phyloP scores from a whole-genome alignment of 1,284 basidiomycete species.

The Tylopilus sp. region DNA sequence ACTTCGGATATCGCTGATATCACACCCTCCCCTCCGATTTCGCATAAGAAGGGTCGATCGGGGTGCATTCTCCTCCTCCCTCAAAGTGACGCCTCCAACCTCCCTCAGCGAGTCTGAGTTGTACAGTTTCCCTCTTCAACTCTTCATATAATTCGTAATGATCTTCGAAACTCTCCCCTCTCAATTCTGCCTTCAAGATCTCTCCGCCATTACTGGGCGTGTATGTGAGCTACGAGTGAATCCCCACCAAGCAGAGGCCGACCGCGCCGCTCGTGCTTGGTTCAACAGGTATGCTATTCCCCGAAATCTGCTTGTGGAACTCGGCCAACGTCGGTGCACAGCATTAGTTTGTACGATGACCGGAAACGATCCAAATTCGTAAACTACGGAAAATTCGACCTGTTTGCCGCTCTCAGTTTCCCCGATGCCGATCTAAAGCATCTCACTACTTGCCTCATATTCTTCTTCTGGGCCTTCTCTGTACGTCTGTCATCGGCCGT shows the following conservation, averaged over 20 bases:
- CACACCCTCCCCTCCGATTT: slow-evolving; percentile 20
- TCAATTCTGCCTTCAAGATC: slow-evolving; percentile 33
- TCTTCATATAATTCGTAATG: slow-evolving; percentile 22
- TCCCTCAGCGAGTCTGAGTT: slow-evolving; percentile 29
- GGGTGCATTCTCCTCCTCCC: not conserved
- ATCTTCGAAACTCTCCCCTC: slow-evolving; percentile 28
- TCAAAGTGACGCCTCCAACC: slow-evolving; percentile 6
- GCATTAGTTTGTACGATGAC: slow-evolving; percentile 34
- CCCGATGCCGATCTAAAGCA: slow-evolving; percentile 44
- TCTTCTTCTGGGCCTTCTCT: slow-evolving; percentile 47
- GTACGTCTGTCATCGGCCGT: slow-evolving; percentile 24
- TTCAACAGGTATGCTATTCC: slow-evolving; percentile 24
- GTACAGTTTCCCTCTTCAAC: slow-evolving; percentile 13
- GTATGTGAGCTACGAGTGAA: slow-evolving; percentile 34
- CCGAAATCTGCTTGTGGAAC: not conserved
- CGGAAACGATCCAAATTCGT: slow-evolving; percentile 31
- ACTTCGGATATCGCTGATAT: slow-evolving; percentile 21
- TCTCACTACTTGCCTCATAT: slow-evolving; percentile 42
- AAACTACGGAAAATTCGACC: slow-evolving; percentile 42
- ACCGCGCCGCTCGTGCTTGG: slow-evolving; percentile 31
- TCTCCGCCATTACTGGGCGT: slow-evolving; percentile 36
- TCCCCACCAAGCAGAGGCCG: slow-evolving; percentile 31
- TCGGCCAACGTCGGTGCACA: slow-evolving; percentile 6
- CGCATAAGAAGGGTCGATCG: slow-evolving; percentile 30
- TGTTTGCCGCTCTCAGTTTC: slow-evolving; percentile 42